A percentile compares a stretch with the other conserved stretches of the same genome.
phyloP scores from a whole-genome alignment of 2,329 filamentous ascomycete species.

The Hypoxylon sp. region DNA sequence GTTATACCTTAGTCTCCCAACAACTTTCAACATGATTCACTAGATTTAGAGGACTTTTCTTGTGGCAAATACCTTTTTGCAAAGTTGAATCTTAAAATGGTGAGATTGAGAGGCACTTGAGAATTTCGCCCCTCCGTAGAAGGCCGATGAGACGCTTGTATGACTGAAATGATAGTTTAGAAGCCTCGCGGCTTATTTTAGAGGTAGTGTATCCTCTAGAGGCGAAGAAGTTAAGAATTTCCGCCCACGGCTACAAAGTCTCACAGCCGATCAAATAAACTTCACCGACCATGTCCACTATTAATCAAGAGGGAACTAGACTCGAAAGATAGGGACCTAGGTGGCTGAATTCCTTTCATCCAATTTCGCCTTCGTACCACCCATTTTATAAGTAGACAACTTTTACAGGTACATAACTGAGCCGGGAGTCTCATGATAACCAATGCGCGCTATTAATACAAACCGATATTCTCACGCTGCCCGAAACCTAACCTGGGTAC shows the following conservation, averaged over 20 bases:
- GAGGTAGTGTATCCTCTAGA: no score
- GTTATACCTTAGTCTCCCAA: neutral
- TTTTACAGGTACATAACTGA: neutral
- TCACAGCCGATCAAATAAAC: no score
- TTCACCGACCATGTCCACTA: no score
- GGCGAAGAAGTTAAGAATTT: no score
- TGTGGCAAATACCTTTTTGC: neutral
- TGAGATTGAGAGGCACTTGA: neutral
- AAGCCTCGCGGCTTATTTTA: no score
- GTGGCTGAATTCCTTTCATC: neutral
- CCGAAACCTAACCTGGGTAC: neutral
- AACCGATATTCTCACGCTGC: neutral
- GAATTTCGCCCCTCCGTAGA: no score
- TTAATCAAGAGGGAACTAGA: no score
- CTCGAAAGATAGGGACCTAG: neutral
- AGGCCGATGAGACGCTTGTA: no score
- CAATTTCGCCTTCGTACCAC: neutral
- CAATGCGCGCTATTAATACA: neutral
- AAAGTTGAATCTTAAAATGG: neutral
- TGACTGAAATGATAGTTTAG: no score
- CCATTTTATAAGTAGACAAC: neutral
- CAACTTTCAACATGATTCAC: no score
- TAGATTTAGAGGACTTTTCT: neutral
- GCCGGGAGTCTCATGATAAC: neutral
- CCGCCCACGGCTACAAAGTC: no score